Evolutionary conservation across 306 rosid genomes (phyloP).

Genomic region (Cicer pinnatifidum): DNA sequence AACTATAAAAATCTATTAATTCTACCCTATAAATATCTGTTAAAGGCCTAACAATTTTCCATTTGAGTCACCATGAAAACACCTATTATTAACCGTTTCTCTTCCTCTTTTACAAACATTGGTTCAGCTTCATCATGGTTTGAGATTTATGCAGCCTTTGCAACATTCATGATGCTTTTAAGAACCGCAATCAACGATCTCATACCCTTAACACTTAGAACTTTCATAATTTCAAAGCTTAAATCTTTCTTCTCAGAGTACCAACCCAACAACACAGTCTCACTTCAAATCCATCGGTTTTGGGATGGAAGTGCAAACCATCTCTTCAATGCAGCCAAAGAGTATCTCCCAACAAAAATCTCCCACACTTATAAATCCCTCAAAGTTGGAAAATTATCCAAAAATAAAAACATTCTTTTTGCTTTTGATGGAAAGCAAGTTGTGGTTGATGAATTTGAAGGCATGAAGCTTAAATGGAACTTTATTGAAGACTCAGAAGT

Average conservation of each 20-base stretch:
- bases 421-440: slow-evolving; percentile 42
- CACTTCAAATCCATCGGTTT: slow-evolving; percentile 29
- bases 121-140: slow-evolving; percentile 54
- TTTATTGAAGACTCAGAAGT: background rate
- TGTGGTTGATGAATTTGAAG: slow-evolving; percentile 47
- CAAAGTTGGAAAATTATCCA: slow-evolving; percentile 25
- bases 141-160: slow-evolving; percentile 48
- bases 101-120: slow-evolving; percentile 21
- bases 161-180: slow-evolving; percentile 49
- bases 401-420: background rate
- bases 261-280: background rate
- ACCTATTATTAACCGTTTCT: background rate
- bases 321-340: slow-evolving; percentile 3
- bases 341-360: background rate
- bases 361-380: slow-evolving; percentile 20
- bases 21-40: too few relatives aligned
- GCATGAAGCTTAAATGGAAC: slow-evolving; percentile 43
- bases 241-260: background rate
- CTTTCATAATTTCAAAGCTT: slow-evolving; percentile 28
- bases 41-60: too few relatives aligned
- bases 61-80: too few relatives aligned
- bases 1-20: too few relatives aligned
- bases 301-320: slow-evolving; percentile 9
- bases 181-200: slow-evolving; percentile 49
- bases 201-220: slow-evolving; percentile 31